Percentiles rank a stretch among this genome's conserved stretches.
Evolutionary conservation across 768 basidiomycete genomes (phyloP).

Genomic region (Leucosporidium scottii): DNA sequence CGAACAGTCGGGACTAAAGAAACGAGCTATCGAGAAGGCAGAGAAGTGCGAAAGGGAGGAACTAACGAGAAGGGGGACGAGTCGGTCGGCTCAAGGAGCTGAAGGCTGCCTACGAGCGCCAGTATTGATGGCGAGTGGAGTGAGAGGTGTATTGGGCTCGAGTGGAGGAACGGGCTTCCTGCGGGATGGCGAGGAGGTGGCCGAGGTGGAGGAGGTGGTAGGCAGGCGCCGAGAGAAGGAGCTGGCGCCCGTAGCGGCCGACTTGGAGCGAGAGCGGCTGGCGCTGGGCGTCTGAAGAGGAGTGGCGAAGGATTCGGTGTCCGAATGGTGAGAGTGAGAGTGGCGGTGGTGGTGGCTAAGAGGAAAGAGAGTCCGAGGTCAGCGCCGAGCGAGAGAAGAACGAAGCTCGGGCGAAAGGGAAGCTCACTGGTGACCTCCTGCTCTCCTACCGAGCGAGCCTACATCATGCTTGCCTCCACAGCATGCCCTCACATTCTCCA

Average conservation of each 20-base stretch:
- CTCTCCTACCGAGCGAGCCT: conserved; percentile 9
- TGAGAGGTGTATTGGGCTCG: not conserved
- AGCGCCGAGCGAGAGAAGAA: no score
- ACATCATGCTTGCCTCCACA: conserved; percentile 48
- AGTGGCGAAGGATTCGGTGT: not conserved
- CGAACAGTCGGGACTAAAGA: no score
- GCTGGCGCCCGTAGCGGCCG: not conserved
- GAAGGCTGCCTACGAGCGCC: no score
- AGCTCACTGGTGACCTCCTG: conserved; percentile 2
- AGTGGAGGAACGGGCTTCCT: no score
- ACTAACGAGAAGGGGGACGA: no score
- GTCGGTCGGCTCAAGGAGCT: no score
- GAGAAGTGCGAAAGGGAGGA: no score
- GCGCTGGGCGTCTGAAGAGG: not conserved
- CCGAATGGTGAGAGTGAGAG: not conserved
- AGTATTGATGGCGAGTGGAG: not conserved
- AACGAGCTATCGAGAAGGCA: no score
- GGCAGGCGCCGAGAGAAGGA: not conserved
- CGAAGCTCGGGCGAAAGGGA: not conserved
- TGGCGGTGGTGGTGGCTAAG: not conserved
- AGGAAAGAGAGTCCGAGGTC: not conserved
- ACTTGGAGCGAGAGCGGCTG: not conserved
- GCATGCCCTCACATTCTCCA: conserved; percentile 91
- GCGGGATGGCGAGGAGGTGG: not conserved
- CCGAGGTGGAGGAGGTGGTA: not conserved